Percentiles rank a stretch among this genome's conserved stretches.
These are phyloP conservation scores for Nakazawaea ernobii DNA, from an alignment of 805 yeast genomes.

Conservation along the genomic window DNA sequence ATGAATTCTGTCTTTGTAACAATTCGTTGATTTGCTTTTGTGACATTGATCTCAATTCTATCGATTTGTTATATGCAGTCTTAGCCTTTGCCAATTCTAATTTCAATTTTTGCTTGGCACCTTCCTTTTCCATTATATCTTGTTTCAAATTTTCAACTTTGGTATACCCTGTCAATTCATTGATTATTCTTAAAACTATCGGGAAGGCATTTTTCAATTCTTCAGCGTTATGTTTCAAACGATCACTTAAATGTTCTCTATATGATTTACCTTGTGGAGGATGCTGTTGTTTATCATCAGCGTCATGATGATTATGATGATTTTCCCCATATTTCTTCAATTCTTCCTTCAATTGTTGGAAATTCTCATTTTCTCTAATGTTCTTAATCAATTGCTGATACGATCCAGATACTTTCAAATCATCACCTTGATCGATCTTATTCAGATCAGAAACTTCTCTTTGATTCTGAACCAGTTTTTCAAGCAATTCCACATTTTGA, in stretches of 20 bases:
- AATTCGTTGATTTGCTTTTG: constrained; percentile 87
- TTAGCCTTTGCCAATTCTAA: constrained; percentile 43
- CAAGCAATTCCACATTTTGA: not conserved
- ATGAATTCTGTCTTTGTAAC: constrained; percentile 74
- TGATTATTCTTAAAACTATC: constrained; percentile 62
- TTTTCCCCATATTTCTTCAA: constrained; percentile 21
- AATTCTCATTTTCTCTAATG: constrained; percentile 26
- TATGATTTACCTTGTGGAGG: constrained; percentile 12
- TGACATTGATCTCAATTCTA: constrained; percentile 56
- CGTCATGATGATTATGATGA: not conserved
- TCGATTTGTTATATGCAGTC: constrained; percentile 49
- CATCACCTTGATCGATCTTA: not conserved
- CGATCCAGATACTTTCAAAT: constrained; percentile 7
- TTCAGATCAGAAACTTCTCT: not conserved
- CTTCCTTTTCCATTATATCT: constrained; percentile 53
- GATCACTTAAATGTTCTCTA: constrained; percentile 31
- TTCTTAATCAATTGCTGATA: constrained; percentile 18
- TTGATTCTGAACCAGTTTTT: not conserved
- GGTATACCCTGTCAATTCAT: constrained; percentile 89
- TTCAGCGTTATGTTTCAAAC: constrained; percentile 42
- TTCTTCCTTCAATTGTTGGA: constrained; percentile 25
- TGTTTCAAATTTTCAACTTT: constrained; percentile 67
- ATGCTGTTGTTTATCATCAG: constrained; percentile 6
- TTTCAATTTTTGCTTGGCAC: constrained; percentile 42
- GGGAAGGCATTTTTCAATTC: constrained; percentile 52